phyloP scores from a whole-genome alignment of 1,284 basidiomycete genomes.

The Afroboletus lepidellus region DNA sequence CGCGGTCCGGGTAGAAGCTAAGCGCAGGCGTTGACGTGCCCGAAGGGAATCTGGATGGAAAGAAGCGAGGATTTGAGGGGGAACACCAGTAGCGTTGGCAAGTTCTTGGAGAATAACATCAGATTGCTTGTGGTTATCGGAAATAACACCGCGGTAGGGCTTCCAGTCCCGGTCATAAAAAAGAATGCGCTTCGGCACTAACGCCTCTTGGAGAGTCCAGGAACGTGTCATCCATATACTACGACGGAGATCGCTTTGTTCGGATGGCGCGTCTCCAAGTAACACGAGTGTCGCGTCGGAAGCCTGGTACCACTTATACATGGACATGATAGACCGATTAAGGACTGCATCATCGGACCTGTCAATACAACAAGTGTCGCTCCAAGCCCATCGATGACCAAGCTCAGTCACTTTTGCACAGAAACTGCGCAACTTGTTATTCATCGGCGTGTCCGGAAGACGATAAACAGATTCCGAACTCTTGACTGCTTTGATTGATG shows the following conservation, averaged over 20 bases:
- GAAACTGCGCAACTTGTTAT: conserved; percentile 5
- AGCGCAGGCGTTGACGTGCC: conserved; percentile 3
- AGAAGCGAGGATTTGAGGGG: background rate
- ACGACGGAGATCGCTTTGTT: background rate
- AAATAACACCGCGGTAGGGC: background rate
- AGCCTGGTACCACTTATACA: conserved; percentile 9
- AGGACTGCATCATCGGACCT: conserved; percentile 1
- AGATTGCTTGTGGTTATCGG: conserved; percentile 8
- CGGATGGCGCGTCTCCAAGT: background rate
- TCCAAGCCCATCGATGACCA: background rate
- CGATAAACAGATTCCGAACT: background rate
- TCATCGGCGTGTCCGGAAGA: background rate
- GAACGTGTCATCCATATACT: conserved; percentile 4
- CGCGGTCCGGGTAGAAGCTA: conserved; percentile 2
- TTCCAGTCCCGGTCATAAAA: conserved; percentile 12
- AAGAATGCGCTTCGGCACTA: conserved; percentile 6
- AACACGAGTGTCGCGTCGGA: conserved; percentile 1
- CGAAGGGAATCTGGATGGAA: conserved; percentile 4
- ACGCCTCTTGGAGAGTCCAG: conserved; percentile 4
- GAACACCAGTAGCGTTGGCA: background rate
- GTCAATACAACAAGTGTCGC: conserved; percentile 1
- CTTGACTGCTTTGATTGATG: background rate
- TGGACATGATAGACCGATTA: background rate
- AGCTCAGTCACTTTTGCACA: background rate
- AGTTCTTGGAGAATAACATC: conserved; percentile 4